Evolutionary conservation across 1,284 basidiomycete genomes (phyloP).

Genomic region (Trichosporon ovoides): DNA sequence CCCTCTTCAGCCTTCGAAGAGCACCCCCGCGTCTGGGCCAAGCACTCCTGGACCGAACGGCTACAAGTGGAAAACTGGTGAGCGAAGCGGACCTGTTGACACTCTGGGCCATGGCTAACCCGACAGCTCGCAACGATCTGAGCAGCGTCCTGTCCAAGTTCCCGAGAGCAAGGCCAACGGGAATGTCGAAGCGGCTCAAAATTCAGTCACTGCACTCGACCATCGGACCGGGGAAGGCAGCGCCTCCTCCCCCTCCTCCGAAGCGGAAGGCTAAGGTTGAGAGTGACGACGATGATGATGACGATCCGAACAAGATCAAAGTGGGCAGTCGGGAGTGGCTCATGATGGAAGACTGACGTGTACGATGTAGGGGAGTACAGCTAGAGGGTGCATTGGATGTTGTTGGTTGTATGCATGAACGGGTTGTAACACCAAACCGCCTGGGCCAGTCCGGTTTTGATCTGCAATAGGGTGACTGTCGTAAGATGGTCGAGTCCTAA

Average conservation of each 20-base stretch:
- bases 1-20: conserved; percentile 10
- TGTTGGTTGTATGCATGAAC: conserved; percentile 1
- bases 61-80: conserved; percentile 39
- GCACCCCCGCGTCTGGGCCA: conserved; percentile 8
- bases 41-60: conserved; percentile 17
- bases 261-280: conserved; percentile 44
- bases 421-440: no score
- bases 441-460: no score
- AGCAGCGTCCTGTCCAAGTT: conserved; percentile 40
- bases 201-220: conserved; percentile 43
- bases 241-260: conserved; percentile 42
- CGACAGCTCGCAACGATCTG: conserved; percentile 42
- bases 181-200: conserved; percentile 39
- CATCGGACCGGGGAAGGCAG: conserved; percentile 43
- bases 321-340: conserved; percentile 41
- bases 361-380: neutral
- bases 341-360: conserved; percentile 39
- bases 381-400: neutral
- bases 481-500: no score
- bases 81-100: no score
- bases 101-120: neutral
- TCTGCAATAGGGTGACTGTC: no score
- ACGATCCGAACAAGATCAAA: conserved; percentile 30
- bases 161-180: conserved; percentile 34
- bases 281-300: conserved; percentile 38